These are phyloP conservation scores for Xylaria castorea DNA, from an alignment of 495 filamentous ascomycete genomes.

Conservation along the genomic window DNA sequence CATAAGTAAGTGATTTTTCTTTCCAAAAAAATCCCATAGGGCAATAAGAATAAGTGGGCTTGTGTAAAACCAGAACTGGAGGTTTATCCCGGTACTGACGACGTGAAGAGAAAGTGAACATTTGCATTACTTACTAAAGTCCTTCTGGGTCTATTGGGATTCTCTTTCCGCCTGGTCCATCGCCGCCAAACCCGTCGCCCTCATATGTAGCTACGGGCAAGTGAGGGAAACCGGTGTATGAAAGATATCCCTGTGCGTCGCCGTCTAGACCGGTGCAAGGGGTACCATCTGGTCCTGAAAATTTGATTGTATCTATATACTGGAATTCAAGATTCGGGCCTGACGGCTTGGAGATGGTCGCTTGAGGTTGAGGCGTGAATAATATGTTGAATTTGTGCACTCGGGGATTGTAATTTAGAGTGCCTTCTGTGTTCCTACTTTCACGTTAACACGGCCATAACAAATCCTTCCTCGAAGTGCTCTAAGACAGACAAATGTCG, in stretches of 20 bases:
- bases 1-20: background rate
- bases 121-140: constrained; percentile 48
- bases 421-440: constrained; percentile 67
- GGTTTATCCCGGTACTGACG: background rate
- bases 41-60: too few species aligned
- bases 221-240: constrained; percentile 66
- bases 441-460: background rate
- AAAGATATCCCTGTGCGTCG: constrained; percentile 58
- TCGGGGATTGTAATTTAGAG: constrained; percentile 73
- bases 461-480: background rate
- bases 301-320: constrained; percentile 72
- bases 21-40: background rate
- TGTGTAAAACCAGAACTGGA: background rate
- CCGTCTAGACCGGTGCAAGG: constrained; percentile 76
- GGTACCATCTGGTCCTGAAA: constrained; percentile 71
- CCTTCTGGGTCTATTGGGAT: constrained; percentile 75
- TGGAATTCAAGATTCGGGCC: constrained; percentile 68
- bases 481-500: background rate
- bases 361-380: constrained; percentile 58
- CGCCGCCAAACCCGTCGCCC: constrained; percentile 76
- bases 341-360: constrained; percentile 63
- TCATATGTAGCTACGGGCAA: constrained; percentile 71
- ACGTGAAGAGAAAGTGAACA: background rate
- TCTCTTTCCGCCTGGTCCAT: constrained; percentile 62
- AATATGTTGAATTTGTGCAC: constrained; percentile 74